A percentile compares a stretch with the other conserved stretches of the same genome.
phyloP scores from a whole-genome alignment of 495 filamentous ascomycete species.

The Lasiosphaeriaceae sp. region DNA sequence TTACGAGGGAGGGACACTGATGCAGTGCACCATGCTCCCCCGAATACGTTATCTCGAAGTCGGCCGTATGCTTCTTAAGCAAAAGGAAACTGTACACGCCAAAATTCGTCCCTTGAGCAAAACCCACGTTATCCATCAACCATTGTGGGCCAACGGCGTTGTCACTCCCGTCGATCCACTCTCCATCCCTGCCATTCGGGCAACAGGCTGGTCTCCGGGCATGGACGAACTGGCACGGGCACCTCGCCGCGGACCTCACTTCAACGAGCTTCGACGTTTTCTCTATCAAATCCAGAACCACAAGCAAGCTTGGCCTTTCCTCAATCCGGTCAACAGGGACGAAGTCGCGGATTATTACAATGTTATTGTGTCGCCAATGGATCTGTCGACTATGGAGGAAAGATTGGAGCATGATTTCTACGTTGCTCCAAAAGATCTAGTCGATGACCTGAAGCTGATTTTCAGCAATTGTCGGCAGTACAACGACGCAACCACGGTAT shows the following conservation, averaged over 20 bases:
- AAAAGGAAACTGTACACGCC: conserved; percentile 85
- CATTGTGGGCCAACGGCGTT: conserved; percentile 60
- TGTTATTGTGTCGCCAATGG: conserved; percentile 93
- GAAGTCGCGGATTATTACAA: conserved; percentile 96
- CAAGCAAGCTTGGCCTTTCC: conserved; percentile 86
- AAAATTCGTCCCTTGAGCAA: conserved; percentile 90
- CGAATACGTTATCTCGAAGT: conserved; percentile 85
- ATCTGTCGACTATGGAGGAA: conserved; percentile 86
- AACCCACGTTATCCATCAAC: conserved; percentile 77
- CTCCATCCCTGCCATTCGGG: conserved; percentile 71
- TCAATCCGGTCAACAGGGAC: conserved; percentile 84
- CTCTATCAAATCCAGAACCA: conserved; percentile 93
- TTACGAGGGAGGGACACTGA: conserved; percentile 96
- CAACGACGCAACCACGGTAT: conserved; percentile 88
- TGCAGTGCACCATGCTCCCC: conserved; percentile 97
- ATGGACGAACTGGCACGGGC: conserved; percentile 93
- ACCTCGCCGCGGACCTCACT: conserved; percentile 90
- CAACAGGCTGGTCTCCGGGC: conserved; percentile 87
- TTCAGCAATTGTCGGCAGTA: conserved; percentile 91
- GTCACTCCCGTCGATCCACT: conserved; percentile 68
- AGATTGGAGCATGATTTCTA: conserved; percentile 88
- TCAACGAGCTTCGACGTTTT: conserved; percentile 81
- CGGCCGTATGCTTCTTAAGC: conserved; percentile 88
- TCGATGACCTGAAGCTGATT: conserved; percentile 80
- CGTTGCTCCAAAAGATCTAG: conserved; percentile 78